Base-by-base conservation (phyloP, 2,329 filamentous ascomycete species). In the Aphanocladium album region DNA sequence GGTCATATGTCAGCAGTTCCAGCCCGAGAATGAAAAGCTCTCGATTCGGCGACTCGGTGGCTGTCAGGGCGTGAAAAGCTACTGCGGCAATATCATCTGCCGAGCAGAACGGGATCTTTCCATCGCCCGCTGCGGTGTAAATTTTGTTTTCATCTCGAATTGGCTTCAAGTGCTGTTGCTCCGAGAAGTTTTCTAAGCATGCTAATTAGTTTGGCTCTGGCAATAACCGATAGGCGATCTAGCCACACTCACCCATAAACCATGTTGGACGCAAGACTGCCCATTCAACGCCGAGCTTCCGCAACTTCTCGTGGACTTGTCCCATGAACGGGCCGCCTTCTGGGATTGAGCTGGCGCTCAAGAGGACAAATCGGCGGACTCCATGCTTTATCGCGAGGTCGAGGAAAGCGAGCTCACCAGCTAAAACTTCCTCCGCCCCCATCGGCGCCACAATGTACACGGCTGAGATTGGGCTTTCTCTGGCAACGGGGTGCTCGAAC, bases 381-480 rank as follows among this genome's bases (percentile, higher is more conserved):
- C 50, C 50, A 30, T 21, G 52, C 52, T 37, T 35, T 35, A 12
- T 12, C 33, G 33, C 33, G 6, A 35, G 33, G 6, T 35, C 33
- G 6, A 35, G 6, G 12, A 35, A 35, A 6, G 6, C 33, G 6
- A 35, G 33, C 12, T 35, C 33, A 12, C 33, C 33, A 6, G 6
- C 6, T 6, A 55, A 23, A 4, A 55, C 33, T 23, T n/a, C n/a
- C 8, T 55, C 52, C 33, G 41, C 52, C 7, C 52, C 52, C 17
- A 33, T 55, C 17, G 52, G 52, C 14, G 52, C 52, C n/a, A 55
- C 52, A 12, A 55, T 55, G 37, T 55, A 55, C 33, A 55, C 25
- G 19, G 52, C 52, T 21, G 52, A 41, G 33, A 55, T 55, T 17
- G 52, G 33, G 37, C 52, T 55, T 33, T 43, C 33, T 55, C 25